Base-by-base conservation (phyloP, 2,329 filamentous ascomycete species). In the Periconia sp. region DNA sequence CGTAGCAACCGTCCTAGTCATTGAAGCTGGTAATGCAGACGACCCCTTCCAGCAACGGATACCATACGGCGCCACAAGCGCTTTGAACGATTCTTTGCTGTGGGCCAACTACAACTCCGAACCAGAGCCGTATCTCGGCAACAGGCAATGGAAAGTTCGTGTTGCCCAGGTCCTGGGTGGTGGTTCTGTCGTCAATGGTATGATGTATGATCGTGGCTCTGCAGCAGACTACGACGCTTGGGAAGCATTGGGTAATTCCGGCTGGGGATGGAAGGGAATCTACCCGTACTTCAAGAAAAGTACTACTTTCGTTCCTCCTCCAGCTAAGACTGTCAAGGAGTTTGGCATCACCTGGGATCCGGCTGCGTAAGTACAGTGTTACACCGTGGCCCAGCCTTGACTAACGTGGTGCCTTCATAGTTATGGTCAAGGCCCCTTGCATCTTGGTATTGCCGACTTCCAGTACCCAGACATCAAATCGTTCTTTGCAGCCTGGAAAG, bases 181-280 rank as follows among this genome's bases (percentile, higher is more conserved):
- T 4, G 57, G 63, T n/a, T 56, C 57, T 3, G 54, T 58, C 1
- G 52, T 68, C 35, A 70, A 70, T 48, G 68, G 68, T 4, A 70
- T 73, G 67, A 46, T 63, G 29, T 71, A 66, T 36, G 63, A 66
- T 31, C 58, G 70, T 8, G 70, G 61, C 8, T 55, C 59, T 19
- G 52, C 56, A n/a, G 64, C 51, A 8, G 69, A 71, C 43, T 73
- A 70, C 40, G 77, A 85, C 59, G 74, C 74, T 2, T 86, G 82
- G 82, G 77, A 76, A 40, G 66, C 70, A n/a, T 59, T 86, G 15
- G 82, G 82, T 1, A 85, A 85, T 53, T 43, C 63, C 2, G 82
- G 80, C 3, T 86, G 83, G 83, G 73, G 75, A 1, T 85, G 79
- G 79, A 66, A 79, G 28, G 71, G 70, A 5, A 48, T 79, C 16